Conservation (phyloP, 2,329 filamentous ascomycete species). For the Bipolaris gigantea region DNA sequence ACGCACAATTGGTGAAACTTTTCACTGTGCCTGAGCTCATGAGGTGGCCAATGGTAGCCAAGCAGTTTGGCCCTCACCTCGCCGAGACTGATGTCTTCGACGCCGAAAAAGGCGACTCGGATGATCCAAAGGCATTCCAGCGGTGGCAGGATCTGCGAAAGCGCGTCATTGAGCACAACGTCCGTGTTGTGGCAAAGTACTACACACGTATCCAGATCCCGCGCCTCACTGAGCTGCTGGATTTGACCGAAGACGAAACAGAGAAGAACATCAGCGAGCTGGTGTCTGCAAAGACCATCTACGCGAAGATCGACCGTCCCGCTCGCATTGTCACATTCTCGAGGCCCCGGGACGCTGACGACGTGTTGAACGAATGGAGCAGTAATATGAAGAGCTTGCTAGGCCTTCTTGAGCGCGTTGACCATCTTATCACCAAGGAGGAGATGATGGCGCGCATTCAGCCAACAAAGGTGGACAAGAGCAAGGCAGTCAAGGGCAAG, state of each 20-base stretch:
- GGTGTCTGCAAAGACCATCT: constrained; percentile 96
- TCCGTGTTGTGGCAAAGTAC: constrained; percentile 96
- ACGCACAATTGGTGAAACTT: constrained; percentile 84
- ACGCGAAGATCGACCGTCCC: constrained; percentile 94
- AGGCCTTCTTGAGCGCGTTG: constrained; percentile 83
- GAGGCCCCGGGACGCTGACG: constrained; percentile 91
- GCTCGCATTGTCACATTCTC: constrained; percentile 92
- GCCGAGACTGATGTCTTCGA: constrained; percentile 90
- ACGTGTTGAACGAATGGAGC: constrained; percentile 98
- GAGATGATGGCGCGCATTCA: constrained; percentile 99
- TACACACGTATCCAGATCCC: constrained; percentile 96
- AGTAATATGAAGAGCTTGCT: constrained; percentile 95
- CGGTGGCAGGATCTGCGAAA: constrained; percentile 95
- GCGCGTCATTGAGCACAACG: constrained; percentile 98
- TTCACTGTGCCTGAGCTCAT: constrained; percentile 97
- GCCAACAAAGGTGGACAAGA: constrained; percentile 57
- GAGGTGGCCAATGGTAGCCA: constrained; percentile 93
- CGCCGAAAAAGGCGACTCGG: constrained; percentile 61
- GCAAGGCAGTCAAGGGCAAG: constrained; percentile 44
- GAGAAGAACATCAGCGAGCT: constrained; percentile 99
- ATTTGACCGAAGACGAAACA: constrained; percentile 91
- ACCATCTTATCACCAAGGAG: constrained; percentile 98
- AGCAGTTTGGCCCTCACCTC: constrained; percentile 85
- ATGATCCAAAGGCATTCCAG: constrained; percentile 77
- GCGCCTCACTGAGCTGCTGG: constrained; percentile 85